Base-by-base conservation (phyloP, 495 filamentous ascomycete genomes). In the Thermochaetoides thermophila region DNA sequence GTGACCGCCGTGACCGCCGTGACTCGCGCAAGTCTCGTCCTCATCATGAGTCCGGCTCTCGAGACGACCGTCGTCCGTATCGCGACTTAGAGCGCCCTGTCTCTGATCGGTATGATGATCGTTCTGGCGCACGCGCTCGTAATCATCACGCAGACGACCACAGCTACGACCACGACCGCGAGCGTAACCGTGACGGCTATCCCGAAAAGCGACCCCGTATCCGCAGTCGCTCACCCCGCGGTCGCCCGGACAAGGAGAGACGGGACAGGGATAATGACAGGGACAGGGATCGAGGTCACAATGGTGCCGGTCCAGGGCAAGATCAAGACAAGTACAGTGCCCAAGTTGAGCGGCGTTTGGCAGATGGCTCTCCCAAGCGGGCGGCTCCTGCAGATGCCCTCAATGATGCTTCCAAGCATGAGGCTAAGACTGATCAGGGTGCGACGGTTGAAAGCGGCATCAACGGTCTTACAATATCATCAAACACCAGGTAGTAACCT, bases 81-180 rank as follows among this genome's bases (percentile, higher is more conserved):
- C 66, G 75, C 41, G 79, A 86, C 43, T 57, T 75, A 50, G 77
- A 84, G 50, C 72, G 71, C 9, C 68, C 68, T 20, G 54, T 64
- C 19, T 50, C 65, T 46, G 63, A 46, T 17, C 38, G 38, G 9
- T 34, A 48, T 40, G 68, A 74, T 37, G 63, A 67, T 20, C 47
- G 50, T 9, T 43, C 56, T 3, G 21, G 11, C 21, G 6, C 6
- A 24, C 21, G 21, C 6, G 21, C 6, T 19, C 43, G 46, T 17
- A 18, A 40, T 20, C 34, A 24, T 12, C 5, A 44, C 28, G 31
- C 35, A 29, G 40, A 43, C 17, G 27, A 31, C 21, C 42, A 43
- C 18, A 31, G 25, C 28, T 16, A 45, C 24, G 31, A 33, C 23
- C 42, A 43, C 15, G 35, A 35, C 23, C 42, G 45, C 12, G 49